Base-by-base conservation (phyloP, 2,329 filamentous ascomycete species). In the Neofusicoccum sp. region DNA sequence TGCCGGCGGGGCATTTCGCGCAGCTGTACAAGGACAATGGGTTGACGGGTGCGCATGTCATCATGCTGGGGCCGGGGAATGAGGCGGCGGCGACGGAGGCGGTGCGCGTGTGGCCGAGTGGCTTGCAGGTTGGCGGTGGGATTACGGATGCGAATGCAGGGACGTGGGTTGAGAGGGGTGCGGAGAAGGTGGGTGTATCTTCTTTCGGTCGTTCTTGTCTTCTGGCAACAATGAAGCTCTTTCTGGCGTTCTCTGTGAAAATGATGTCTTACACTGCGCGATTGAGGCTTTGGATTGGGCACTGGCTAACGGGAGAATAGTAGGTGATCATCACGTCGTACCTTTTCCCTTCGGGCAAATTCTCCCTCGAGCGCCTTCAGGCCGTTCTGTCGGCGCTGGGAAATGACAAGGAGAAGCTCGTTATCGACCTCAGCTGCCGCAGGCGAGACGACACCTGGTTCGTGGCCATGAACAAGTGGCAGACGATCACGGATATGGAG, bases 391-490 rank as follows among this genome's bases (percentile, higher is more conserved):
- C 80, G 26, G 84, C 87, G 1, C 82, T 99, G 4, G 88, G 82
- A 28, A 87, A 88, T 58, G 88, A 96, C 72, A 91, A 82, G 72
- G 78, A 81, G 51, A 95, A 90, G 76, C 85, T 99, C 51, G 93
- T 99, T 66, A 93, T 99, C 72, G 95, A 99, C 72, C 84, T 99
- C 26, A 96, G 92, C 76, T 99, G 95, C 73, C 86, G 95, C 56
- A 83, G 87, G 62, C 88, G 87, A 63, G 89, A 83, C 38, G 81
- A 88, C 60, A 88, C 80, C 40, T 99, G 95, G 95, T 92, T 90
- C 69, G 95, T 99, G n/a, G 93, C 95, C 60, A 99, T 96, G 89
- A 91, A 99, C 76, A 96, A 96, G 75, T 99, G 95, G 95, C 95
- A 98, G 81, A 96, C 91, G 1, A 88, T 98, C 60, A 98, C 95